Conservation (phyloP, 768 basidiomycete genomes). For the Leccinum fibrillosum region DNA sequence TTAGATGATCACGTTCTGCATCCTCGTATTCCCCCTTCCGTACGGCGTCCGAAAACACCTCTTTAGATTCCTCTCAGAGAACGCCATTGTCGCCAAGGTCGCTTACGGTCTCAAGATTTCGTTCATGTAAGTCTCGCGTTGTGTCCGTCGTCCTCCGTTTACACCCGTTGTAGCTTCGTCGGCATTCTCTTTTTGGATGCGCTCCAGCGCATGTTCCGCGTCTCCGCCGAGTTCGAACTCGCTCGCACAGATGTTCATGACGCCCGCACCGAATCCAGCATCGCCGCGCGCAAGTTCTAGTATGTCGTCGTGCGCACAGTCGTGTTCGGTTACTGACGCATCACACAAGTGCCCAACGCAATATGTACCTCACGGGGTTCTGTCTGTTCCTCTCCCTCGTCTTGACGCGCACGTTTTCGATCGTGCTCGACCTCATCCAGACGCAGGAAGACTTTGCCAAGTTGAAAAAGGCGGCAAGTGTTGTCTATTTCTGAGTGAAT, state of each 20-base stretch:
- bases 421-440: conserved; percentile 88
- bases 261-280: conserved; percentile 78
- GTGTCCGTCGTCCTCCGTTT: background rate
- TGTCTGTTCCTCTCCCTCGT: conserved; percentile 95
- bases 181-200: conserved; percentile 88
- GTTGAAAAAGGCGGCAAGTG: conserved; percentile 59
- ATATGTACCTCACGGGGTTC: conserved; percentile 90
- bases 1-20: conserved; percentile 79
- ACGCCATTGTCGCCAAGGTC: conserved; percentile 70
- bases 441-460: conserved; percentile 85
- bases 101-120: conserved; percentile 92
- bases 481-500: background rate
- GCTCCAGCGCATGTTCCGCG: conserved; percentile 86
- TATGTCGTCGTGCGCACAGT: conserved; percentile 33
- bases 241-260: conserved; percentile 61
- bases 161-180: conserved; percentile 56
- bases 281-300: conserved; percentile 94
- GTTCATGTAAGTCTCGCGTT: conserved; percentile 69
- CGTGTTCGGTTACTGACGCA: background rate
- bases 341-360: conserved; percentile 68
- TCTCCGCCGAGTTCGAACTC: conserved; percentile 66
- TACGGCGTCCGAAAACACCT: conserved; percentile 65
- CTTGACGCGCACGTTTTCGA: conserved; percentile 88
- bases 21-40: conserved; percentile 84
- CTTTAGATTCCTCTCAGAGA: conserved; percentile 71